Percentiles rank a stretch among this genome's conserved stretches.
phyloP scores from a whole-genome alignment of 106 monocot genomes.

The Apostasia ramifera region DNA sequence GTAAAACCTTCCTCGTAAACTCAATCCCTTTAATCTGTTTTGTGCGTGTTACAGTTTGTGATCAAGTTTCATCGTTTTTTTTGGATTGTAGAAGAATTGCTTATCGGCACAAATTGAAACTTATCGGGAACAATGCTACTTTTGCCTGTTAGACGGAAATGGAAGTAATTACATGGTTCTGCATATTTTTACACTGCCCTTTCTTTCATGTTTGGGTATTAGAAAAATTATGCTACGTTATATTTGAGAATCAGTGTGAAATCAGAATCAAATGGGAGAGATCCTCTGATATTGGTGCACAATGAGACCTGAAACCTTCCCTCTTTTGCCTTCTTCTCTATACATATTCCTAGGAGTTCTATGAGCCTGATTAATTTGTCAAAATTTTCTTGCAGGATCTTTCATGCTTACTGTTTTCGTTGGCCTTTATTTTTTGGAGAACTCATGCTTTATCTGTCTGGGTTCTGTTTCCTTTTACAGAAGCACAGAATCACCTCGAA shows the following conservation, averaged over 20 bases:
- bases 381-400: background rate
- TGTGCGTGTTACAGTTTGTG: too few relatives aligned
- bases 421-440: background rate
- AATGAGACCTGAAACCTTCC: background rate
- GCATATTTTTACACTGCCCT: too few relatives aligned
- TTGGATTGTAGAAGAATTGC: background rate
- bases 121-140: too few relatives aligned
- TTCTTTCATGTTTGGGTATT: too few relatives aligned
- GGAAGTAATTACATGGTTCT: background rate
- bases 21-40: background rate
- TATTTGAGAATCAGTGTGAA: background rate
- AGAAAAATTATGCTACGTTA: background rate
- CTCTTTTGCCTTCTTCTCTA: background rate
- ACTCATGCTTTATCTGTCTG: background rate
- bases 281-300: background rate
- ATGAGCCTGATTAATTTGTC: background rate
- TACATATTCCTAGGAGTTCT: background rate
- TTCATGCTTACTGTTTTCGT: background rate
- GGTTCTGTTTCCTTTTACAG: constrained; percentile 21
- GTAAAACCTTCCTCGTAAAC: constrained; percentile 13
- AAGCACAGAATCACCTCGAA: constrained; percentile 59
- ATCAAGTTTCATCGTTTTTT: background rate
- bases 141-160: background rate
- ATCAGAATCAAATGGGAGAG: background rate
- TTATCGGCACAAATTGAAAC: background rate